phyloP scores from a whole-genome alignment of 2,329 filamentous ascomycete species.

The Pezicula neosporulosa region DNA sequence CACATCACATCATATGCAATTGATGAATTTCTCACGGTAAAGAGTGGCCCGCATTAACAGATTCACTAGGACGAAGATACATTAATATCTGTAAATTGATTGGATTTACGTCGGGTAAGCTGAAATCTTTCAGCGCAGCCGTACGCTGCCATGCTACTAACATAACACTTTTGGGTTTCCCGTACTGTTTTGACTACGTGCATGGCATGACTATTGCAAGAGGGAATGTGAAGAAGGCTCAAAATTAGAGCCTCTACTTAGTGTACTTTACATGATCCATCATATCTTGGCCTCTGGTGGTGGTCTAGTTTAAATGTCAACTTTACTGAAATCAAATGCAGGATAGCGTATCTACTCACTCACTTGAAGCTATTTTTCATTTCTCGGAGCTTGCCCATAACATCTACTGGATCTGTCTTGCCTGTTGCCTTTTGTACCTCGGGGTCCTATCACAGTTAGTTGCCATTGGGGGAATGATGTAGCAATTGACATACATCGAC shows the following conservation, averaged over 20 bases:
- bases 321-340: not conserved
- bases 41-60: no score
- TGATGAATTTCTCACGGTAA: no score
- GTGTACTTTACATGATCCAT: not conserved
- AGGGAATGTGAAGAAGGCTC: not conserved
- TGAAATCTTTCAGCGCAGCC: no score
- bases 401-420: conserved; percentile 73
- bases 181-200: no score
- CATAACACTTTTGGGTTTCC: no score
- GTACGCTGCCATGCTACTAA: no score
- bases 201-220: not conserved
- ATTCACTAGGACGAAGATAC: no score
- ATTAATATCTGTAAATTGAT: no score
- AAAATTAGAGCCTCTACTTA: not conserved
- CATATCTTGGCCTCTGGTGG: conserved; percentile 12
- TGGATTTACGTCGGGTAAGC: no score
- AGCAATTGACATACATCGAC: conserved; percentile 56
- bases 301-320: conserved; percentile 6
- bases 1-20: not conserved
- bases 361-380: conserved; percentile 70
- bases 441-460: conserved; percentile 57
- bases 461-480: not conserved
- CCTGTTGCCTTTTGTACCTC: conserved; percentile 81
- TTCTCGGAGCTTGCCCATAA: conserved; percentile 82
- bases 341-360: conserved; percentile 19